A percentile compares a stretch with the other conserved stretches of the same genome.
These are phyloP conservation scores for Geotrichum siamense DNA, from an alignment of 1,139 yeast genomes.

Conservation along the genomic window DNA sequence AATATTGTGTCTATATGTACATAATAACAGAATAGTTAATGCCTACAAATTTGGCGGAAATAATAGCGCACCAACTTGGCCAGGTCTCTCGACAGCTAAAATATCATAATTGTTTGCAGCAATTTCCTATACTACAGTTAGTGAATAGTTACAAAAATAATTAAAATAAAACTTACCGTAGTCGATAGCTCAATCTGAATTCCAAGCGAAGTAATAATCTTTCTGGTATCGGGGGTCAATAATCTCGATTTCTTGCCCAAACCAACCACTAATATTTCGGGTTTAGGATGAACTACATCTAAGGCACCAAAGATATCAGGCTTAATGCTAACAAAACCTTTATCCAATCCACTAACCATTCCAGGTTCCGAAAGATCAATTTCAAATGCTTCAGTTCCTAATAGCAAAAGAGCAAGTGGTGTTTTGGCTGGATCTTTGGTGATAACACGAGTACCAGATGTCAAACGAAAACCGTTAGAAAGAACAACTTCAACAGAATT, in stretches of 20 bases:
- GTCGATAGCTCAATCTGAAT: conserved; percentile 63
- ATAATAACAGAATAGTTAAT: too few species aligned
- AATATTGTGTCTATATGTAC: too few species aligned
- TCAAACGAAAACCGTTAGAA: conserved; percentile 41
- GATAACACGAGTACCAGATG: conserved; percentile 40
- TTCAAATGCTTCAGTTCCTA: conserved; percentile 59
- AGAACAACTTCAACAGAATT: conserved; percentile 42
- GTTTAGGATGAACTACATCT: conserved; percentile 61
- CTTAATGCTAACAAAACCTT: conserved; percentile 35
- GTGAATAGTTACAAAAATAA: neutral
- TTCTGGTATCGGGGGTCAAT: conserved; percentile 49
- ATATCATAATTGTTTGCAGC: conserved; percentile 70
- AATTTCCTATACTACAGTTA: conserved; percentile 32
- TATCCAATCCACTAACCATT: conserved; percentile 30
- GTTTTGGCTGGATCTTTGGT: conserved; percentile 45
- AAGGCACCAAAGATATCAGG: conserved; percentile 44
- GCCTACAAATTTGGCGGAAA: conserved; percentile 62
- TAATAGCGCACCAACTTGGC: conserved; percentile 59
- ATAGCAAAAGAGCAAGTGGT: conserved; percentile 49
- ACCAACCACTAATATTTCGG: conserved; percentile 68
- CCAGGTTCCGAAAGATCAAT: conserved; percentile 38
- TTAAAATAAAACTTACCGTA: conserved; percentile 34
- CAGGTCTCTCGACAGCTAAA: conserved; percentile 72
- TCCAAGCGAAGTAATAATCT: conserved; percentile 49
- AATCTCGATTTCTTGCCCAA: conserved; percentile 58